Evolutionary conservation across 2,329 filamentous ascomycete genomes (phyloP).

Genomic region (Fusarium odoratissimum): DNA sequence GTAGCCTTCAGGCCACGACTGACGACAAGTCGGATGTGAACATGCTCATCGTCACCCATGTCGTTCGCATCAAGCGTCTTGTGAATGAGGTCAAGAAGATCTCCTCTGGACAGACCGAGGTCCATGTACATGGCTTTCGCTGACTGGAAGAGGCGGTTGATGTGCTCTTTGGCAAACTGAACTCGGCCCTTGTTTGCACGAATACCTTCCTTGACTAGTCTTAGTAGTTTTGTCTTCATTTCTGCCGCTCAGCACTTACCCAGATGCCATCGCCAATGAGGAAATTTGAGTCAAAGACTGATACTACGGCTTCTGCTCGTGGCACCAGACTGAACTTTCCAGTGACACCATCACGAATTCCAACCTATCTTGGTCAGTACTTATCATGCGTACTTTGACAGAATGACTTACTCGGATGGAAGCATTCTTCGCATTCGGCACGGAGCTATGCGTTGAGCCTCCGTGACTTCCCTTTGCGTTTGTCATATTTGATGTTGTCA

Average conservation of each 20-base stretch:
- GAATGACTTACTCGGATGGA: neutral
- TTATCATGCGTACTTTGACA: rapidly evolving
- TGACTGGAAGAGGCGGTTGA: neutral
- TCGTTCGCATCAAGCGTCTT: neutral
- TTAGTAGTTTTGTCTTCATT: rapidly evolving
- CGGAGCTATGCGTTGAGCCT: slow-evolving; percentile 7
- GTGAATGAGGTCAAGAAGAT: neutral
- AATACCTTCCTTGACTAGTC: neutral
- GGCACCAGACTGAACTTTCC: neutral
- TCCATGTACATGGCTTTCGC: slow-evolving; percentile 16
- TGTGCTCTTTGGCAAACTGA: neutral
- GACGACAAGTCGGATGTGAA: slow-evolving; percentile 4
- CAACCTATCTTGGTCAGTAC: rapidly evolving
- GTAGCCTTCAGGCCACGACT: neutral
- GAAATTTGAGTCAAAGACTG: slow-evolving; percentile 13
- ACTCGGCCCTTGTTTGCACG: slow-evolving; percentile 17
- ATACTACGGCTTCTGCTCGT: neutral
- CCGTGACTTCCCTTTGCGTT: neutral
- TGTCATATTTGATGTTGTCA: neutral
- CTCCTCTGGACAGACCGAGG: neutral
- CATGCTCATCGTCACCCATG: neutral
- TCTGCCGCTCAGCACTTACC: rapidly evolving
- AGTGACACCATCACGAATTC: neutral
- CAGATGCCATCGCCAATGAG: slow-evolving; percentile 9
- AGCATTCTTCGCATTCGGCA: slow-evolving; percentile 10